Base-by-base conservation (phyloP, 345 rosid genomes). In the Camelina hispida region DNA sequence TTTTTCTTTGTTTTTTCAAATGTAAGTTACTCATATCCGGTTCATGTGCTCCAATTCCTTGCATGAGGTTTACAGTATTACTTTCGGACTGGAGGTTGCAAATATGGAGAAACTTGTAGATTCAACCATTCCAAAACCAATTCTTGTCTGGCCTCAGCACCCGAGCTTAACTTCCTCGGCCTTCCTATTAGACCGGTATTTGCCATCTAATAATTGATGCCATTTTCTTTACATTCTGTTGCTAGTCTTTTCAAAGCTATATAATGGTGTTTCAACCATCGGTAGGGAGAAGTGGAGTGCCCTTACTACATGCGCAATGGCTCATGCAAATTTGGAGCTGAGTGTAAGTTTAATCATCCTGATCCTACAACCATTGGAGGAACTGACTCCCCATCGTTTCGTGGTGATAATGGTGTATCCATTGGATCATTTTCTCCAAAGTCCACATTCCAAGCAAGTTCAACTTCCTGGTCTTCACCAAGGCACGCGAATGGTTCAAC, bases 301-400 rank as follows among this genome's bases (percentile, higher is more conserved):
- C 93, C 85, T 6, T 92, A 78, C 83, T 95, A 89, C 82, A 95
- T 95, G 98, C 97, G 94, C 46, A 90, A 83, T 77, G 98, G 93
- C 68, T 90, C 98, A 73, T 95, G 99, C 86, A 95, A 90, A 75
- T 95, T 60, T 80, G 97, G 90, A 62, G 74, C 87, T 57, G 88
- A 74, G 78, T 95, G 99, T 89, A 87, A 79, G 78, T 95, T 88
- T 72, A 87, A 89, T 80, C 99, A 95, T 88, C 99, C 99, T 15
- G 96, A 95, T 81, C 98, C 98, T 28, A 81, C 89, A 13, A 72
- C 80, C 76, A 80, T 78, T 1, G 85, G 86, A 68, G 86, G 79
- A 37, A 76, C 75, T 51, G 91, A 89, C 28, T 75, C 84, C 62
- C 76, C 88, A 66, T 56, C 83, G 25, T 78, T 83, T 72, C 85